phyloP scores from a whole-genome alignment of 2,329 filamentous ascomycete species.

The Passalora sequoiae region DNA sequence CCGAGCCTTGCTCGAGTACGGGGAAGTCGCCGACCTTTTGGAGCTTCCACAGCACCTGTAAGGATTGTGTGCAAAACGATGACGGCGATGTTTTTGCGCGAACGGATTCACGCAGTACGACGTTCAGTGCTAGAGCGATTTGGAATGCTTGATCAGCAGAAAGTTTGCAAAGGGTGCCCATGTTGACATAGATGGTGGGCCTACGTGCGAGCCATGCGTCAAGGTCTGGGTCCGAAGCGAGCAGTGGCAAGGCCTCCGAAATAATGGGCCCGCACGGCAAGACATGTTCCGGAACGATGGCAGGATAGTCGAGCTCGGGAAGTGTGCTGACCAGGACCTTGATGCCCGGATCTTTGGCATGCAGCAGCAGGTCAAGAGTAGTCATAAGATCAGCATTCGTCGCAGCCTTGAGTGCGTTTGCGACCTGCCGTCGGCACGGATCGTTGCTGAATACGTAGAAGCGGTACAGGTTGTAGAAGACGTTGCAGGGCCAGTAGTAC shows the following conservation, averaged over 20 bases:
- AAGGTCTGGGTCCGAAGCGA: background rate
- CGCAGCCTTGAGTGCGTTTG: background rate
- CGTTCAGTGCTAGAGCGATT: background rate
- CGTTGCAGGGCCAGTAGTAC: background rate
- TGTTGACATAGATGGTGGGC: background rate
- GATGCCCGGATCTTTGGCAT: background rate
- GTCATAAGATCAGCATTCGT: background rate
- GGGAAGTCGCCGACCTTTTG: background rate
- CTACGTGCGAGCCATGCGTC: background rate
- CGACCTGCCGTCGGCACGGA: background rate
- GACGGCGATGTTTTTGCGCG: background rate
- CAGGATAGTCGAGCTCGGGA: background rate
- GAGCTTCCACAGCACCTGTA: conserved; percentile 1
- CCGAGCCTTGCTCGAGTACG: background rate
- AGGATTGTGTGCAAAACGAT: no score
- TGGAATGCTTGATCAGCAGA: background rate
- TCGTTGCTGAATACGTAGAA: background rate
- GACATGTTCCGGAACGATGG: background rate
- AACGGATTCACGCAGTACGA: background rate
- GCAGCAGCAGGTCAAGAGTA: background rate
- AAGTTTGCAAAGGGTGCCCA: background rate
- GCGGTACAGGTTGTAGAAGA: background rate
- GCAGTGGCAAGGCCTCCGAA: background rate
- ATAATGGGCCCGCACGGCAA: background rate
- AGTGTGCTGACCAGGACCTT: background rate